Conservation (phyloP, 305 asterid species). For the Galium porrigens region DNA sequence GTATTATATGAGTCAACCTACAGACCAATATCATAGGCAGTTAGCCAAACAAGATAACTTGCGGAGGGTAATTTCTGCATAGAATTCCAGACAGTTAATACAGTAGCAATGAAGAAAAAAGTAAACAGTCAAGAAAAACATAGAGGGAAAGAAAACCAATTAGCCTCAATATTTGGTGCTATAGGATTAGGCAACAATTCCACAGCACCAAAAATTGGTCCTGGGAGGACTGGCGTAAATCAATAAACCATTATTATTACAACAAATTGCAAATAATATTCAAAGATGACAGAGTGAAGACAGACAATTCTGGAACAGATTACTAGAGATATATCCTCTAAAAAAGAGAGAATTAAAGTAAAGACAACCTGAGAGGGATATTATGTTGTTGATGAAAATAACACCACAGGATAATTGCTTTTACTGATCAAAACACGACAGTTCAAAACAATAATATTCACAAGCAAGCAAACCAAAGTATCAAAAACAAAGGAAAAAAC, state of each 20-base stretch:
- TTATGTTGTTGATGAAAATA: background rate
- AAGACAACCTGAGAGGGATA: background rate
- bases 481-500: no score
- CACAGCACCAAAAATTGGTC: background rate
- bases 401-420: background rate
- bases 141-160: background rate
- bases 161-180: background rate
- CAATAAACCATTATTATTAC: background rate
- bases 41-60: conserved; percentile 3
- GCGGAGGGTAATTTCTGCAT: no score
- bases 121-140: background rate
- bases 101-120: background rate
- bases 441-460: background rate
- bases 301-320: background rate
- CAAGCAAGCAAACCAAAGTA: no score
- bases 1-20: conserved; percentile 59
- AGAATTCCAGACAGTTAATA: background rate
- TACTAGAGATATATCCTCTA: background rate
- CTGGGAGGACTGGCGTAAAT: background rate
- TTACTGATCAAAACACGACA: background rate
- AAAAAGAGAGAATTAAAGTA: background rate
- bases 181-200: no score
- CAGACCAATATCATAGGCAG: conserved; percentile 11
- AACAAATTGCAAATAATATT: background rate
- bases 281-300: background rate